Base-by-base conservation (phyloP, 1,139 yeast species). In the Pichia sp. region DNA sequence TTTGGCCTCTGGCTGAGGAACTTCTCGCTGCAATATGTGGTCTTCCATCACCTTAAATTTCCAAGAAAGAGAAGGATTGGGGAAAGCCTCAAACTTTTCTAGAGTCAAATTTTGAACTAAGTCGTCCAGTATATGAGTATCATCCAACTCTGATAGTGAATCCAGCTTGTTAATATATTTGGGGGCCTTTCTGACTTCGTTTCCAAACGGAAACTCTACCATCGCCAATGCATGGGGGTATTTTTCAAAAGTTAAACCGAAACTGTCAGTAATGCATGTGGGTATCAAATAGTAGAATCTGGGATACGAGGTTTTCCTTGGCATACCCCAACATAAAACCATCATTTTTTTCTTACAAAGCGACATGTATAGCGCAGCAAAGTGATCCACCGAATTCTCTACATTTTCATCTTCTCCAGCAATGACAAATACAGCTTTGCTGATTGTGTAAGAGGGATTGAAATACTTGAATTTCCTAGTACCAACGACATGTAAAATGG, bases 261-360 rank as follows among this genome's bases (percentile, higher is more conserved):
- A 29, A 7, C 19, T 8, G 8, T 56, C 49, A 1, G 43, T 29
- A 2, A 50, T 46, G 7, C 54, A 51, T 0, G 87, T 77, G 0
- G 96, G 89, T 51, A 82, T 74, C 57, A 90, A 64, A 0, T 85
- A 80, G 62, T 77, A 86, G 49, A 88, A 61, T 3, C 74, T 62
- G 0, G 97, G 95, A 51, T 77, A 68, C 0, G 90, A 71, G 58
- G 75, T 76, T 50, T 69, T 72, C 57, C 85, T 78, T 6, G 77
- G 64, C 62, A 84, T 80, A 1, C 96, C 92, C 83, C 90, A 88
- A 1, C 87, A 78, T 8, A 92, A 70, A 0, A 88, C 95, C 62
- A 79, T 83, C 63, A 80, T 80, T 4, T 75, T 64, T 51, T 78
- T 73, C 51, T 75, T 75, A 3, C 73, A 65, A 70, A 95, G 72